These are phyloP conservation scores for Thielaviopsis populi DNA, from an alignment of 2,329 filamentous ascomycete species.

Conservation along the genomic window DNA sequence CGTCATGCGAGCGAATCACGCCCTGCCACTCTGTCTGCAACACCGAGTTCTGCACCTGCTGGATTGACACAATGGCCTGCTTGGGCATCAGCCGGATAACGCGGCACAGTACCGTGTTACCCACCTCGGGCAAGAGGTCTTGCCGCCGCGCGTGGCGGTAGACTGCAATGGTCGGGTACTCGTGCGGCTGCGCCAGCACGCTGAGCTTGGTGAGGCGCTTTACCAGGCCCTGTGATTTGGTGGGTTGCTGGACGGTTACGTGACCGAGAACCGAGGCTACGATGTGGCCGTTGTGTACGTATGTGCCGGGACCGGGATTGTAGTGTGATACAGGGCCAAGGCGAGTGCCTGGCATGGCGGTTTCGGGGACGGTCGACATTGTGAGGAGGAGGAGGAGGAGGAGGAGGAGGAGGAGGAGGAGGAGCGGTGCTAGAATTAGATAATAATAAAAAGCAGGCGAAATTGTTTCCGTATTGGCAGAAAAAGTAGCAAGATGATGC, in stretches of 20 bases:
- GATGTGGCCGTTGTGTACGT: slow-evolving; percentile 59
- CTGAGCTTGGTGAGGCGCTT: slow-evolving; percentile 47
- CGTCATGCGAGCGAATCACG: slow-evolving; percentile 75
- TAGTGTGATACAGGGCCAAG: slow-evolving; percentile 56
- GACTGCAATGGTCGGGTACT: slow-evolving; percentile 42
- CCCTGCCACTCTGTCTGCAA: slow-evolving; percentile 72
- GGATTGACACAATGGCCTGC: slow-evolving; percentile 73
- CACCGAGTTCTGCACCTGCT: slow-evolving; percentile 61
- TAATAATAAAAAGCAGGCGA: neutral
- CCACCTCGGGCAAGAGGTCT: slow-evolving; percentile 68
- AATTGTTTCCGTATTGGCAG: too few species aligned
- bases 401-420: neutral
- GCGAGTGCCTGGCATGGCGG: slow-evolving; percentile 69
- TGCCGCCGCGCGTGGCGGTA: slow-evolving; percentile 36
- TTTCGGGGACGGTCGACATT: slow-evolving; percentile 24
- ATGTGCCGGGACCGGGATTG: slow-evolving; percentile 65
- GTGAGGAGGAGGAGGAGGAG: neutral
- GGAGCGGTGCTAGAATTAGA: too few species aligned
- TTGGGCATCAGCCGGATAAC: slow-evolving; percentile 74
- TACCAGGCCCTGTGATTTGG: slow-evolving; percentile 33
- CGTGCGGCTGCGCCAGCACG: slow-evolving; percentile 27
- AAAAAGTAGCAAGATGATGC: neutral
- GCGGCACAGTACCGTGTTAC: slow-evolving; percentile 64
- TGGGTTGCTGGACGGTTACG: slow-evolving; percentile 39
- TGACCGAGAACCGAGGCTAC: slow-evolving; percentile 71